Evolutionary conservation across 2,329 filamentous ascomycete genomes (phyloP), one percentile per base, ranked within the genome.

Genomic region (Helicocarpus griseus): DNA sequence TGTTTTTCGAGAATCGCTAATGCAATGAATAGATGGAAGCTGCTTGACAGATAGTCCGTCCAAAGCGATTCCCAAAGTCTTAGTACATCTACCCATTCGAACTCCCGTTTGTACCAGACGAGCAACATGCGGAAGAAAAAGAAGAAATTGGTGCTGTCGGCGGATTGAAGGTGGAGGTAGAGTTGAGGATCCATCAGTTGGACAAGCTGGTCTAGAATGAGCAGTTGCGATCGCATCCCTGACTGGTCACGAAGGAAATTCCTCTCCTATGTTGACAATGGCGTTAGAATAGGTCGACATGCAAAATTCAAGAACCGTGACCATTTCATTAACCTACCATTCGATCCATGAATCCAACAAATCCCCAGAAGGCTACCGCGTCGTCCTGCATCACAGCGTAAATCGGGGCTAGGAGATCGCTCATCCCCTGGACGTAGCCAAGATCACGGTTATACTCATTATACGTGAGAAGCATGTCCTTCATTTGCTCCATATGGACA

Each of bases 51-150:
- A 60, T 85, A 93, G 66, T 98, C 93, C 1, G 93, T 97, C 93
- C 94, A 98, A 2, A 97, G 73, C 0, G 80, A 77, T 69, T 98
- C 93, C 93, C 93, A 98, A 3, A 98, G 73, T 17, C 87, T 80
- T 31, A 97, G 73, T 9, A 95, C 82, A 63, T 97, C 89, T 45
- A 78, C 68, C 88, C 91, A 98, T 58, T 82, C 79, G 61, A 98
- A 98, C 69, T 98, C 93, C 45, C 93, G 85, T 75, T 98, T 98
- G 70, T 93, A 98, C 93, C 93, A 98, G 8, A 98, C 93, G 1
- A 98, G 77, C 31, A 98, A 77, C 93, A 97, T 97, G 54, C 93
- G 87, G 80, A 97, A 98, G 76, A 98, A 97, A 75, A 98, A 98
- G 72, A 98, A 98, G 70, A 98, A 98, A 68, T 98, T 98, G 22